Conservation (phyloP, 192 early-diverging fungal genomes). For the Rhizophagus prolifer region DNA sequence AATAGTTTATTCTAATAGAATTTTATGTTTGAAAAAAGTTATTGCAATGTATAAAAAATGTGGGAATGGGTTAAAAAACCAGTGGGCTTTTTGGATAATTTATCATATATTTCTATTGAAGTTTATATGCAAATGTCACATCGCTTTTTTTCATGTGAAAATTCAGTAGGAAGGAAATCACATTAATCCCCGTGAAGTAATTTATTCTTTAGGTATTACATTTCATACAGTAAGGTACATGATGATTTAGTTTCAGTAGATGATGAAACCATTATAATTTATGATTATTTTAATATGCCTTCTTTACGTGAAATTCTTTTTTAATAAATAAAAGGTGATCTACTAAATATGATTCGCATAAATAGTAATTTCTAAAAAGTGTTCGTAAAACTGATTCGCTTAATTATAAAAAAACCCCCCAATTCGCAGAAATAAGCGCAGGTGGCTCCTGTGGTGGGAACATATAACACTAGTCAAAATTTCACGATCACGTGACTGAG, state of each 20-base stretch:
- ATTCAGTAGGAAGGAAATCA: neutral
- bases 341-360: neutral
- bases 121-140: neutral
- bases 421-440: neutral
- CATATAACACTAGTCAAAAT: too few relatives aligned
- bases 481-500: too few relatives aligned
- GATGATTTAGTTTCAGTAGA: neutral
- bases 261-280: neutral
- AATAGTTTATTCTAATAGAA: constrained; percentile 4
- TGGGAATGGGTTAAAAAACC: neutral
- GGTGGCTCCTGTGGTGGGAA: neutral
- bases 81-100: neutral
- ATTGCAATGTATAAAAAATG: constrained; percentile 5
- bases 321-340: neutral
- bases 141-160: neutral
- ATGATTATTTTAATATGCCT: neutral
- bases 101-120: neutral
- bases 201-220: neutral
- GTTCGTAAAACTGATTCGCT: neutral
- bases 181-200: neutral
- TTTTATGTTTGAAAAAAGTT: constrained; percentile 12
- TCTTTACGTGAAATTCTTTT: neutral
- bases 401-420: constrained; percentile 1
- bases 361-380: neutral
- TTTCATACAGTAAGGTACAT: neutral